These are phyloP conservation scores for Talaromyces wortmannii DNA, from an alignment of 495 filamentous ascomycete species.

Conservation along the genomic window DNA sequence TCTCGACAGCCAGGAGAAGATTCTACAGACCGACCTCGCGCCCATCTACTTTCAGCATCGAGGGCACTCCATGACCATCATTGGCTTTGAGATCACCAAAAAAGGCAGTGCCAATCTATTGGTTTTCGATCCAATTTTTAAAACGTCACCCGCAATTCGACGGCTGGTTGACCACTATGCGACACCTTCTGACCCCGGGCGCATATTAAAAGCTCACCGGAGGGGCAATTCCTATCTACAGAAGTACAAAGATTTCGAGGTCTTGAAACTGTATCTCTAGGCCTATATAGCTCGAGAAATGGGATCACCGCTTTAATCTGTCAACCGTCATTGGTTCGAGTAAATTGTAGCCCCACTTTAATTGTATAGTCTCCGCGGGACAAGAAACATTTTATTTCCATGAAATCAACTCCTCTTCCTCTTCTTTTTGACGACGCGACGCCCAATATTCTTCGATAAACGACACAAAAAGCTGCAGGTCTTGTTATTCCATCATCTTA, in stretches of 20 bases:
- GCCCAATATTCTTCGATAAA: no score
- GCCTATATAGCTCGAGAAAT: background rate
- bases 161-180: conserved; percentile 42
- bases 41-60: conserved; percentile 90
- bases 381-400: no score
- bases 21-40: conserved; percentile 61
- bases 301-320: no score
- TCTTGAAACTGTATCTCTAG: conserved; percentile 37
- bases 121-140: conserved; percentile 86
- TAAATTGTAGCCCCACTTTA: no score
- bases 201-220: conserved; percentile 64
- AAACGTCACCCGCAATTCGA: conserved; percentile 56
- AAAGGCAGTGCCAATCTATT: conserved; percentile 66
- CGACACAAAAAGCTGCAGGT: no score
- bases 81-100: conserved; percentile 68
- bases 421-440: no score
- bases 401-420: no score
- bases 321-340: no score
- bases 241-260: conserved; percentile 70
- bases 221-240: conserved; percentile 57
- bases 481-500: no score
- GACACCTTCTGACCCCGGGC: conserved; percentile 39
- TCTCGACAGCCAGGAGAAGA: conserved; percentile 34
- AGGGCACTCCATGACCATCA: conserved; percentile 86
- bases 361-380: no score